phyloP scores from a whole-genome alignment of 2,329 filamentous ascomycete genomes.

The Calonectria pseudoturangicola region DNA sequence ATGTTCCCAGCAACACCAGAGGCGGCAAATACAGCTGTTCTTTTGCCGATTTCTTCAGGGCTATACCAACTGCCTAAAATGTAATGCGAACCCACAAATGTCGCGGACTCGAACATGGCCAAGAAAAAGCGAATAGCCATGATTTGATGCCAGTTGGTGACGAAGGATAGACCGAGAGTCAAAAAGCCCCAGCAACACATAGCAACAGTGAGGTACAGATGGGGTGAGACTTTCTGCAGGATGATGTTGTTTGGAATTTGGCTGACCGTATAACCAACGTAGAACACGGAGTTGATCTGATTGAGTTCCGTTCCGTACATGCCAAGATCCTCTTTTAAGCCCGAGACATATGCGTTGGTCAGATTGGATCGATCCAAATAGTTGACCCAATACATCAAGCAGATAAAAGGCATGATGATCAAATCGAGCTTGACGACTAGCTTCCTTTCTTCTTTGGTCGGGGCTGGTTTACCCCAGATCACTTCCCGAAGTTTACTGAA shows the following conservation, averaged over 20 bases:
- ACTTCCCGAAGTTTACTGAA: slow-evolving; percentile 34
- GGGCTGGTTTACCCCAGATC: slow-evolving; percentile 38
- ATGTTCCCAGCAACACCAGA: slow-evolving; percentile 72
- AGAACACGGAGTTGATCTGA: slow-evolving; percentile 7
- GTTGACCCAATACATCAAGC: slow-evolving; percentile 34
- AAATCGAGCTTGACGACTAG: slow-evolving; percentile 33
- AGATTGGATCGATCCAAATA: slow-evolving; percentile 44
- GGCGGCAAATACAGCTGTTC: slow-evolving; percentile 74
- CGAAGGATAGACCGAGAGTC: slow-evolving; percentile 58
- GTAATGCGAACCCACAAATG: slow-evolving; percentile 57
- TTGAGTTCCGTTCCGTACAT: slow-evolving; percentile 52
- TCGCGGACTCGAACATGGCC: slow-evolving; percentile 52
- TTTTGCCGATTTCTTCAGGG: slow-evolving; percentile 73
- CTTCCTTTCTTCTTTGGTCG: slow-evolving; percentile 27
- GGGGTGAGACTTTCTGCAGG: slow-evolving; percentile 73
- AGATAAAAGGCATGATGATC: slow-evolving; percentile 20
- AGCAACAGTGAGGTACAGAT: slow-evolving; percentile 73
- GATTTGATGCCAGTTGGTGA: slow-evolving; percentile 30
- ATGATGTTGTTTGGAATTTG: slow-evolving; percentile 75
- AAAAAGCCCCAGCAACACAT: slow-evolving; percentile 76
- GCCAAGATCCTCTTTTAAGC: slow-evolving; percentile 58
- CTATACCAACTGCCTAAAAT: slow-evolving; percentile 71
- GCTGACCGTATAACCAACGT: slow-evolving; percentile 62
- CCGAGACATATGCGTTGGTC: slow-evolving; percentile 57
- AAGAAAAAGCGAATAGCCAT: slow-evolving; percentile 54